These are phyloP conservation scores for Saxophila tyrrhenica DNA, from an alignment of 495 filamentous ascomycete species.

Conservation along the genomic window DNA sequence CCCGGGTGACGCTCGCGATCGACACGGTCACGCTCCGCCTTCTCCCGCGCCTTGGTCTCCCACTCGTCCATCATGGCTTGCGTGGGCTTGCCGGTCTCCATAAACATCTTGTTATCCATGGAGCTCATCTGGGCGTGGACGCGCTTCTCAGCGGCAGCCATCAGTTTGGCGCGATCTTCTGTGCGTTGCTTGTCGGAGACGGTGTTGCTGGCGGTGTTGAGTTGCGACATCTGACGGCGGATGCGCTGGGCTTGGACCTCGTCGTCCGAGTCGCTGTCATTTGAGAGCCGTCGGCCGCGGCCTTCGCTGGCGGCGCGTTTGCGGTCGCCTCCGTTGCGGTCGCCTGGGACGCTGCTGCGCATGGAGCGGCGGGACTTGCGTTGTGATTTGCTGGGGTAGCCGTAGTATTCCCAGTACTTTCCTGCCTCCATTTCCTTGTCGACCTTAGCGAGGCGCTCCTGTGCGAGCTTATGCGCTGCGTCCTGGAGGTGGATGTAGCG, in stretches of 20 bases:
- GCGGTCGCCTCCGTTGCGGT: slow-evolving; percentile 30
- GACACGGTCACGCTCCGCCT: slow-evolving; percentile 55
- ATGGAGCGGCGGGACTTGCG: slow-evolving; percentile 43
- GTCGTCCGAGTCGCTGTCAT: slow-evolving; percentile 46
- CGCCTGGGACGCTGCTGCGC: slow-evolving; percentile 25
- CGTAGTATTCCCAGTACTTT: slow-evolving; percentile 64
- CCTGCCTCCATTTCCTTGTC: slow-evolving; percentile 48
- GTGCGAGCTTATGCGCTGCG: slow-evolving; percentile 69
- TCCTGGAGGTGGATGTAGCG: slow-evolving; percentile 61
- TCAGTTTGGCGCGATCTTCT: slow-evolving; percentile 58
- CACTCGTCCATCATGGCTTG: slow-evolving; percentile 61
- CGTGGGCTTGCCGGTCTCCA: slow-evolving; percentile 64
- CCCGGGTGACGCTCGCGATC: slow-evolving; percentile 43
- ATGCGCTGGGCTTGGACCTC: slow-evolving; percentile 58
- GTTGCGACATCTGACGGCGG: slow-evolving; percentile 65
- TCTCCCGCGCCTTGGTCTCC: slow-evolving; percentile 61
- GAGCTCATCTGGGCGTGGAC: slow-evolving; percentile 64
- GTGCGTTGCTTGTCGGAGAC: slow-evolving; percentile 67
- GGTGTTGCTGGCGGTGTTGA: slow-evolving; percentile 53
- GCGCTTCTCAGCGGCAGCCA: slow-evolving; percentile 73
- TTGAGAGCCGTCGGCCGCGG: slow-evolving; percentile 20
- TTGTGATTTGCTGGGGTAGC: slow-evolving; percentile 37
- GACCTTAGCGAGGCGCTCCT: slow-evolving; percentile 70
- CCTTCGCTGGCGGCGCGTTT: slow-evolving; percentile 62
- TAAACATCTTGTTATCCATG: slow-evolving; percentile 69